These are phyloP conservation scores for Ceriops decandra DNA, from an alignment of 345 rosid genomes.

Conservation along the genomic window DNA sequence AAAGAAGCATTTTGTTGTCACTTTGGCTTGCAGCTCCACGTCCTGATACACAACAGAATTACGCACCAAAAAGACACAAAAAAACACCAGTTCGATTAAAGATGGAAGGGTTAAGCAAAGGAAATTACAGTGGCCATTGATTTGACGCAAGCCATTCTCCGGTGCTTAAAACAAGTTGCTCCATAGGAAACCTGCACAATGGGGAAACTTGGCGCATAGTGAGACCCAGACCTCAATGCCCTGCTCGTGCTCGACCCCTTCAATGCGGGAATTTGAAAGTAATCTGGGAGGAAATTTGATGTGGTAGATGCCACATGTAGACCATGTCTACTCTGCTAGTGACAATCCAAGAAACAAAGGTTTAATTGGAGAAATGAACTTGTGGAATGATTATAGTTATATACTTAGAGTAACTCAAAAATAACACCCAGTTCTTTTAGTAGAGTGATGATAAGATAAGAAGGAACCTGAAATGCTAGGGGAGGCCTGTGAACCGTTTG, in stretches of 20 bases:
- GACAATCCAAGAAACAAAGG: not conserved
- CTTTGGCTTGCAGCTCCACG: conserved; percentile 65
- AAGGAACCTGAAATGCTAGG: conserved; percentile 49
- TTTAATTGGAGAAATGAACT: not conserved
- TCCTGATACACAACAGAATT: conserved; percentile 37
- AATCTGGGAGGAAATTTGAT: conserved; percentile 23
- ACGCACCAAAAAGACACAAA: not conserved
- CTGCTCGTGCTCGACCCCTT: conserved; percentile 31
- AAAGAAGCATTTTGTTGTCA: conserved; percentile 77
- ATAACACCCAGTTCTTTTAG: not conserved
- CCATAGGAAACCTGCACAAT: conserved; percentile 28
- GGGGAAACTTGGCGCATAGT: conserved; percentile 43
- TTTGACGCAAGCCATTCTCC: conserved; percentile 44
- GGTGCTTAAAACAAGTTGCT: conserved; percentile 31
- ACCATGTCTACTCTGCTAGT: conserved; percentile 29
- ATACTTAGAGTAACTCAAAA: not conserved
- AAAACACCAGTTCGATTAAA: not conserved
- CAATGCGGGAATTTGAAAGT: conserved; percentile 19
- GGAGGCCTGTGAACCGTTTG: conserved; percentile 43
- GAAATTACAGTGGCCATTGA: conserved; percentile 46
- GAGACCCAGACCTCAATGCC: conserved; percentile 43
- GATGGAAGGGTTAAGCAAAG: not conserved
- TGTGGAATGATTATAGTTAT: not conserved
- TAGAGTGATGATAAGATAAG: not conserved
- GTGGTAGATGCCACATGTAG: conserved; percentile 21